Evolutionary conservation across 306 rosid genomes (phyloP), one percentile per base, ranked within the genome.

Genomic region (Citrullus colocynthis): DNA sequence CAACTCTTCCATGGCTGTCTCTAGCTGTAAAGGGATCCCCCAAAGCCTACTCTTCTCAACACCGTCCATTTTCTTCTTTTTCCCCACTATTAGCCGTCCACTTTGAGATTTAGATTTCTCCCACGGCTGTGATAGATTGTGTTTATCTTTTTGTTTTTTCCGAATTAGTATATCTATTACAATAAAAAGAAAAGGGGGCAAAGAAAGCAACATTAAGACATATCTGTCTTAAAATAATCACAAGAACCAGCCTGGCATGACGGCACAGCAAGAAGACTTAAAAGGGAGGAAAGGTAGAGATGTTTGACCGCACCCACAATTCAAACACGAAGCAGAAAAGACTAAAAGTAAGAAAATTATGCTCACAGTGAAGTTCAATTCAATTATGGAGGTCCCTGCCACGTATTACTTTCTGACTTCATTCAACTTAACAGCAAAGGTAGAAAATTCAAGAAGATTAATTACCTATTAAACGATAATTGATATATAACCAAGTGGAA

Each of bases 181-280:
- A 66, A 32, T 4, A n/a, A 41, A 21, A 70, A 24, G 18, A 70
- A 24, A 36, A 18, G 18, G 24, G 15, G 34, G 1, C n/a, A 65
- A 42, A 67, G 49, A 48, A 42, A 73, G 10, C 32, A 45, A 42
- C 57, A 42, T 70, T 70, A 30, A 17, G 44, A 15, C 14, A 73
- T 34, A 49, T 49, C 34, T 28, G 42, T 73, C 61, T 49, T 49
- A 17, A 73, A 44, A 49, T 71, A 71, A 71, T 48, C 57, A 71
- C 76, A 72, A 48, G 59, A 52, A 73, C 48, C 77, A 73, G 77
- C 61, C 77, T 51, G 77, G 77, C 77, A 28, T 73, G 77, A 73
- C 62, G 62, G 45, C 45, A 73, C 58, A 30, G 62, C 77, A 52
- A 73, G 45, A 52, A 5, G 61, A 73, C 42, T 73, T 64, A 37